A percentile compares a stretch with the other conserved stretches of the same genome.
Conservation (phyloP, 345 rosid genomes). For the Lepidium sativum region DNA sequence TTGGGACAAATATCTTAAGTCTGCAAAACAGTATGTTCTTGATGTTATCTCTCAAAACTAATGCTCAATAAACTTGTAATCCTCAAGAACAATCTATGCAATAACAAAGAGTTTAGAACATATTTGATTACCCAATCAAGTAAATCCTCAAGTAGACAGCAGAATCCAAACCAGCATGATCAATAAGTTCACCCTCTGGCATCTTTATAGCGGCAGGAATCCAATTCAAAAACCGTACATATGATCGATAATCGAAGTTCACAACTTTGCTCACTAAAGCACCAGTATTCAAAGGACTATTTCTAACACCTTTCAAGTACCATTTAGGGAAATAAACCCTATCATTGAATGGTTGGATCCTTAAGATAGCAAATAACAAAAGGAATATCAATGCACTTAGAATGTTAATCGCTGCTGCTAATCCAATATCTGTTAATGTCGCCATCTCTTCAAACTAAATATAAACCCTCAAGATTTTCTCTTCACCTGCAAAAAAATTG, state of each 20-base stretch:
- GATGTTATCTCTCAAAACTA: neutral
- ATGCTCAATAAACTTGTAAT: neutral
- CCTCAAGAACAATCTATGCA: neutral
- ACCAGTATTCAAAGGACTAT: slow-evolving; percentile 47
- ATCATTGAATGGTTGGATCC: slow-evolving; percentile 88
- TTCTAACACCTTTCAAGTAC: slow-evolving; percentile 76
- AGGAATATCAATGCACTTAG: slow-evolving; percentile 63
- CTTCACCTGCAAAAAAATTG: slow-evolving; percentile 10
- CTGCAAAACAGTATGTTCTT: slow-evolving; percentile 24
- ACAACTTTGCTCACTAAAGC: slow-evolving; percentile 54
- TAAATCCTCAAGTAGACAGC: slow-evolving; percentile 88
- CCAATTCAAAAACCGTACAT: slow-evolving; percentile 70
- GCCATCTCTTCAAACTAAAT: slow-evolving; percentile 46
- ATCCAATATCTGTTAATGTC: slow-evolving; percentile 64
- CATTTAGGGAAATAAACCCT: slow-evolving; percentile 92
- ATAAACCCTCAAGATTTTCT: neutral
- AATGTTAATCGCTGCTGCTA: slow-evolving; percentile 66
- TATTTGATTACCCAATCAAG: slow-evolving; percentile 57
- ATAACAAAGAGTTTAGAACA: neutral
- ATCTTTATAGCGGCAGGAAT: slow-evolving; percentile 72
- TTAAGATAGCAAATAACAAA: slow-evolving; percentile 63
- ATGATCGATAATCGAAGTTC: slow-evolving; percentile 59
- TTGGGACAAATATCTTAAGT: slow-evolving; percentile 78
- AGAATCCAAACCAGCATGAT: slow-evolving; percentile 94
- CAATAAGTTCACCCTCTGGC: slow-evolving; percentile 90